Percentiles rank a stretch among this genome's conserved stretches.
These are phyloP conservation scores for Phascolomyces articulosus DNA, from an alignment of 371 early-diverging fungal species.

Conservation along the genomic window DNA sequence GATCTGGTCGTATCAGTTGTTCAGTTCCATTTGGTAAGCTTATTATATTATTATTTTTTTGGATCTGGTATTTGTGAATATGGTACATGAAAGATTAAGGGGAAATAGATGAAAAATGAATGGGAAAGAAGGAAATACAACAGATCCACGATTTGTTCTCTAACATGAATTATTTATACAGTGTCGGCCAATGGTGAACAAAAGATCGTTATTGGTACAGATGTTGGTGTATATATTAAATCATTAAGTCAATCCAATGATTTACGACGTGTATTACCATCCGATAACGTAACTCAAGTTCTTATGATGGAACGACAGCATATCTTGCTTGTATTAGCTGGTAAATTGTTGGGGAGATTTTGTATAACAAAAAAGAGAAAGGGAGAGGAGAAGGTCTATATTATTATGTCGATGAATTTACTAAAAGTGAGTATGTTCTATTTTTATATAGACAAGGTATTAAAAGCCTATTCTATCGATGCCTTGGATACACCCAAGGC, in stretches of 20 bases:
- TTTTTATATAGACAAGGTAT: slow-evolving; percentile 55
- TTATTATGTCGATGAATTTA: too few species aligned
- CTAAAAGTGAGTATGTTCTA: too few species aligned
- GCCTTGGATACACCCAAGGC: slow-evolving; percentile 45
- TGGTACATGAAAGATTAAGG: too few species aligned
- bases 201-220: slow-evolving; percentile 83
- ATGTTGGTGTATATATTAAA: slow-evolving; percentile 75
- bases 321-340: slow-evolving; percentile 49
- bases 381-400: too few species aligned
- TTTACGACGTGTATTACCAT: slow-evolving; percentile 38
- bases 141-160: too few species aligned
- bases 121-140: too few species aligned
- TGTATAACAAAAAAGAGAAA: too few species aligned
- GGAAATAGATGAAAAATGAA: too few species aligned
- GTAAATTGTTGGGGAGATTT: too few species aligned
- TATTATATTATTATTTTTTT: neutral
- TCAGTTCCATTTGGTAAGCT: slow-evolving; percentile 66
- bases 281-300: slow-evolving; percentile 47
- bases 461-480: slow-evolving; percentile 70
- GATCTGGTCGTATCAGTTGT: slow-evolving; percentile 66
- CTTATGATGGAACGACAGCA: slow-evolving; percentile 51
- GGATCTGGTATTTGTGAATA: too few species aligned
- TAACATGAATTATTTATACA: too few species aligned
- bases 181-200: slow-evolving; percentile 37
- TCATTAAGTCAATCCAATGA: slow-evolving; percentile 24